These are phyloP conservation scores for Didymosphaeria variabile DNA, from an alignment of 2,329 filamentous ascomycete genomes.

Conservation along the genomic window DNA sequence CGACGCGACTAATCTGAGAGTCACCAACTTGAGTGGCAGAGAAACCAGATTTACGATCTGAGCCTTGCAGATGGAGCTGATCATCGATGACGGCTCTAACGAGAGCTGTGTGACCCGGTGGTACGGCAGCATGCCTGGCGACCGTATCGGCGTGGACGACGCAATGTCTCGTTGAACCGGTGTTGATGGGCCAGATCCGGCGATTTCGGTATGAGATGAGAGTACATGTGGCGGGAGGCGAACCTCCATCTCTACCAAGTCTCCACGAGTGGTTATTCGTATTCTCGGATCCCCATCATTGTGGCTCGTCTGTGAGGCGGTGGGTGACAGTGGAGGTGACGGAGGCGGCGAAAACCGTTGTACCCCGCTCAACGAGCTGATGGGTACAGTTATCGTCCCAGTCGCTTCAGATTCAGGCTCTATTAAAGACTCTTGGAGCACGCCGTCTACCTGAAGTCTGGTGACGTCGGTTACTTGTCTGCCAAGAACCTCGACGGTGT, in stretches of 20 bases:
- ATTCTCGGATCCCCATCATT: conserved; percentile 47
- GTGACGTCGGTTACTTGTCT: conserved; percentile 33
- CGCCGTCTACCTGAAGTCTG: conserved; percentile 32
- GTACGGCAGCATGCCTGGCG: conserved; percentile 21
- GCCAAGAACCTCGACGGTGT: conserved; percentile 30
- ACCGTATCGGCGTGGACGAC: conserved; percentile 15
- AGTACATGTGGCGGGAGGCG: conserved; percentile 45
- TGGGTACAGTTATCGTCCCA: conserved; percentile 21
- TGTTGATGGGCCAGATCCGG: conserved; percentile 22
- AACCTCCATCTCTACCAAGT: conserved; percentile 51
- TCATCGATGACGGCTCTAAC: conserved; percentile 42
- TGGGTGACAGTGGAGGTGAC: conserved; percentile 42
- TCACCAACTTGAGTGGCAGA: conserved; percentile 43
- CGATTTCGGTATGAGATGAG: conserved; percentile 38
- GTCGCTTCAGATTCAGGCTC: conserved; percentile 14
- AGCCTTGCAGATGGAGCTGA: conserved; percentile 41
- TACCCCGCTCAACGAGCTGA: conserved; percentile 21
- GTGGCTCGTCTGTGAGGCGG: conserved; percentile 32
- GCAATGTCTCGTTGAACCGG: conserved; percentile 19
- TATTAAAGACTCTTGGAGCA: conserved; percentile 17
- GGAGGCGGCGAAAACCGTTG: conserved; percentile 33
- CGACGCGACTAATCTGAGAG: conserved; percentile 42
- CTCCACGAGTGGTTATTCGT: conserved; percentile 49
- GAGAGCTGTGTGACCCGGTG: conserved; percentile 50
- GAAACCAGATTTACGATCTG: conserved; percentile 42